Base-by-base conservation (phyloP, 768 basidiomycete species). In the Termitomyces sp. region DNA sequence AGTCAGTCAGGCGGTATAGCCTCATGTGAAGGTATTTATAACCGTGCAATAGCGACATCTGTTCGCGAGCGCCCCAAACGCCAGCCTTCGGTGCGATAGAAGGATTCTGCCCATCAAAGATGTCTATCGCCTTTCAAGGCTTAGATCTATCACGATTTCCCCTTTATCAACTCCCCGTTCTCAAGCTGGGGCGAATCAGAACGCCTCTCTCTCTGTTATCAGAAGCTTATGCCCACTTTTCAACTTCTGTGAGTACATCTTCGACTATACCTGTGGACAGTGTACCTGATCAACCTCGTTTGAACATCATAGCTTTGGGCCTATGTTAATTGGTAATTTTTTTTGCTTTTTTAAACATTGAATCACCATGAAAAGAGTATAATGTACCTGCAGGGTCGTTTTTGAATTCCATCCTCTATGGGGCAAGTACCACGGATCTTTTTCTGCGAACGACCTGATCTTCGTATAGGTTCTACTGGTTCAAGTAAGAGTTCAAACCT, bases 351-450 rank as follows among this genome's bases (percentile, higher is more conserved):
- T n/a, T 8, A 33, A 38, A 10, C 35, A 30, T n/a, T 1, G 2
- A 20, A 7, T 35, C 18, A 24, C 13, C 20, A 0, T 42, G 18
- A 48, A 61, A 36, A 47, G 55, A 4, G 13, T 7, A 32, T 16
- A 13, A 14, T 6, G 12, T 13, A 13, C 14, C 10, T 4, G n/a
- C 36, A 66, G 63, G 65, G 10, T 44, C 60, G 5, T 66, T 61
- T 43, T 20, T 65, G 48, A 78, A 79, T 58, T 73, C 76, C 68
- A 73, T 80, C 60, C 70, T 80, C 35, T 80, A 76, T 59, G 79
- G 79, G 60, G 79, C 79, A 59, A 58, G 71, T 64, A 5, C 26
- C 8, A 12, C n/a, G 14, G 10, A 32, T 45, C 2, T 7, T 22
- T 3, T 13, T 14, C 6, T 43, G 16, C n/a, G 2, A 4, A 20